These are phyloP conservation scores for Pilatotrama ljubarskyi DNA, from an alignment of 768 basidiomycete species.

Conservation along the genomic window DNA sequence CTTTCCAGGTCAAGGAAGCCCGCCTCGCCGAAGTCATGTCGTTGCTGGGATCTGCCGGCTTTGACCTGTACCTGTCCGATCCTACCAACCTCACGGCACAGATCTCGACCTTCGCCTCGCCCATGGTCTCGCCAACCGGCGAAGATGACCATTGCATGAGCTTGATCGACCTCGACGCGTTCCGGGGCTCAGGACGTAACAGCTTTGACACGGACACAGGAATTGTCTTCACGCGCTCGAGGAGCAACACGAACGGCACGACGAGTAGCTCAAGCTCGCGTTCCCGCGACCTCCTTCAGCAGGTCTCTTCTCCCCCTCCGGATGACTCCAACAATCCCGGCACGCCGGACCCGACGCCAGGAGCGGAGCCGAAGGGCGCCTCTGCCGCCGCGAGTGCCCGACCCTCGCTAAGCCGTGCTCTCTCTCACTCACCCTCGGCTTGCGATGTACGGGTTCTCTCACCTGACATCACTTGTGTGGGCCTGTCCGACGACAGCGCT, in stretches of 20 bases:
- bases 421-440: constrained; percentile 55
- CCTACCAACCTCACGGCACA: constrained; percentile 29
- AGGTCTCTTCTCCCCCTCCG: background rate
- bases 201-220: constrained; percentile 34
- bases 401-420: constrained; percentile 32
- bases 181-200: constrained; percentile 34
- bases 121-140: constrained; percentile 24
- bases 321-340: background rate
- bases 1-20: constrained; percentile 61
- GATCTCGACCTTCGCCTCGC: constrained; percentile 30
- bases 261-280: constrained; percentile 20
- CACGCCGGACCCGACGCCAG: background rate
- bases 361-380: background rate
- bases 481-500: constrained; percentile 64
- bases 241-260: constrained; percentile 41
- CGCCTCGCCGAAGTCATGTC: constrained; percentile 63
- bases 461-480: constrained; percentile 77
- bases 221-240: constrained; percentile 50
- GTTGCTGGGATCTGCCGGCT: constrained; percentile 60
- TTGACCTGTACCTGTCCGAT: constrained; percentile 50
- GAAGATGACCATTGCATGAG: constrained; percentile 23
- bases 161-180: constrained; percentile 36
- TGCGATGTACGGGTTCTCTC: constrained; percentile 62
- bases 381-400: background rate
- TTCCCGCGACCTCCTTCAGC: background rate